Evolutionary conservation across 805 yeast genomes (phyloP), one percentile per base, ranked within the genome.

Genomic region (Grigorovia humatica): DNA sequence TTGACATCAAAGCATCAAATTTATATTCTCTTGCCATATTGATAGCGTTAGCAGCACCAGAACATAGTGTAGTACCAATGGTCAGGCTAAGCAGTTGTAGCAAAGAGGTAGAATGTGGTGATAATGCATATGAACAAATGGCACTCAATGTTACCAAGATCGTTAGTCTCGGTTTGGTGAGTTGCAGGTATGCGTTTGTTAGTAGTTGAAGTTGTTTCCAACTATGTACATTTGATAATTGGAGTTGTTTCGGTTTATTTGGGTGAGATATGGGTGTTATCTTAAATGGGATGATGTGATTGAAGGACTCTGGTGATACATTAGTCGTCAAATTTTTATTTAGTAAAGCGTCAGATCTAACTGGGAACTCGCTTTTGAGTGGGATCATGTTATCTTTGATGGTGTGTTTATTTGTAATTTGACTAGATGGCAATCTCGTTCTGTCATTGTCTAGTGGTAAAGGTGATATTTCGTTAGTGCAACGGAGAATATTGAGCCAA

Each of bases 21-120:
- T 80, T 85, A 1, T 96, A 96, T 68, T 93, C 99, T 58, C 99
- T 74, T 1, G 89, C 98, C 96, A 90, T 91, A 64, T 93, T 93
- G 47, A 93, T 88, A 3, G 98, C 95, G 69, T 93, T 93, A 2
- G 99, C 99, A 1, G 96, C 82, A 11, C 95, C 95, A 0, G 96
- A 88, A 57, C 93, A 80, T 38, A 93, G 70, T 1, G 91, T 79
- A 0, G 97, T 93, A 15, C 99, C 99, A 0, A 76, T 67, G 0
- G 96, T 87, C 35, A 93, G 72, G 57, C 81, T 81, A 35, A 86
- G 60, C 48, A 93, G 75, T 55, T 87, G 83, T 7, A 79, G 71
- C 2, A 91, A 66, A 0, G 93, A 80, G 0, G 89, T 88, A 11
- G 90, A 80, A 57, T 77, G 76, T 1, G 99, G 98, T 0, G 96